Base-by-base conservation (phyloP, 2,329 filamentous ascomycete genomes). In the Coniella lustricola region DNA sequence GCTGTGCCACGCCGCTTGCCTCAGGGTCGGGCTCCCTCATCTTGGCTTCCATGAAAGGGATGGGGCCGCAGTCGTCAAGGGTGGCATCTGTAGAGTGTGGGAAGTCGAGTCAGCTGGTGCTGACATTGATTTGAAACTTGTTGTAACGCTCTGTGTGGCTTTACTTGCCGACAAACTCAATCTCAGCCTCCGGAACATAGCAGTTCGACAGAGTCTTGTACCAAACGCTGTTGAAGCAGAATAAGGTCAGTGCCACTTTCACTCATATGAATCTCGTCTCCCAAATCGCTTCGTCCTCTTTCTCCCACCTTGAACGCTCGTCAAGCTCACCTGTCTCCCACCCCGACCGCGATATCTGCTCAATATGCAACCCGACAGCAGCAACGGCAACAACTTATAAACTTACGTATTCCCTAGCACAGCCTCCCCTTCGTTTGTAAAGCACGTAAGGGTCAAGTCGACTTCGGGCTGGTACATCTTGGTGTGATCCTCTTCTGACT, bases 391-490 rank as follows among this genome's bases (percentile, higher is more conserved):
- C n/a, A n/a, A n/a, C n/a, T n/a, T n/a, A n/a, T 29, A 29, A 5
- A 29, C 4, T 16, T 44, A 53, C 51, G 34, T 12, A 21, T 50
- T 50, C 3, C 40, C 48, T 8, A 53, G 31, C 1, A 41, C 37
- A 9, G 22, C 33, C 0, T 35, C 32, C 2, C 51, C 51, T 1
- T 41, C 10, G 25, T 13, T 36, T 2, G 51, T 50, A 20, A 36
- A 46, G 48, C 51, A 53, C 1, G 51, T 53, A n/a, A 53, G 40
- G 0, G 51, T 53, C 8, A 53, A 40, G 32, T 53, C 48, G 2
- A 53, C 44, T 35, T 50, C 51, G 1, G 51, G 33, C 44, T 50
- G 39, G 22, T 53, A 53, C 51, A 53, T 53, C 44, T 48, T 53
- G 13, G 49, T 50, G 20, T 41, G 51, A 32, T 53, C 51, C 21